Conservation (phyloP, 208 protist genomes). For the Trypanosoma melophagium region DNA sequence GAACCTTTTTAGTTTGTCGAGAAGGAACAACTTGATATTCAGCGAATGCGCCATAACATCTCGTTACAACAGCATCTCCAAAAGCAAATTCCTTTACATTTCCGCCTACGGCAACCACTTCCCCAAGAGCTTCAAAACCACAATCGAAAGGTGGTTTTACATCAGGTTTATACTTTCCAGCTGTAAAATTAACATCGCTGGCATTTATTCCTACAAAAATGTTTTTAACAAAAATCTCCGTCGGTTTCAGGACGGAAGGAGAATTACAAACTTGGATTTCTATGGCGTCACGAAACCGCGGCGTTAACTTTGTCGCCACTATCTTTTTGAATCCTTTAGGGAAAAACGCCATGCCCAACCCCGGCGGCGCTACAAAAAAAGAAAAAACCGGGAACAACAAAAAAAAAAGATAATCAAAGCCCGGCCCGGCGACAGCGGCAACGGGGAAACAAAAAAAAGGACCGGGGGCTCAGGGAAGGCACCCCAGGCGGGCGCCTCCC, state of each 20-base stretch:
- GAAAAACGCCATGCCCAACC: not conserved
- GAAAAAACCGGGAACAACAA: not conserved
- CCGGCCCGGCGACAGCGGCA: no score
- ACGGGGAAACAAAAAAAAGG: not conserved
- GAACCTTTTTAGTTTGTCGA: slow-evolving; percentile 32
- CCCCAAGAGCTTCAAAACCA: slow-evolving; percentile 84
- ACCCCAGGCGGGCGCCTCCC: not conserved
- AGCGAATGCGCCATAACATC: slow-evolving; percentile 73
- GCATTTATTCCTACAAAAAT: slow-evolving; percentile 85
- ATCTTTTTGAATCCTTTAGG: slow-evolving; percentile 42
- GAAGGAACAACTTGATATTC: slow-evolving; percentile 56
- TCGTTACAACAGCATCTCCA: slow-evolving; percentile 69
- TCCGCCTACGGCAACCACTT: slow-evolving; percentile 59
- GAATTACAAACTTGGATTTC: slow-evolving; percentile 39
- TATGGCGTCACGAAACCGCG: slow-evolving; percentile 63
- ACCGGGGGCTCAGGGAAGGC: not conserved
- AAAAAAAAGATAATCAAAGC: slow-evolving; percentile 6
- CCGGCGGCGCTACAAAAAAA: not conserved
- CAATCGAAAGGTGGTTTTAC: slow-evolving; percentile 80
- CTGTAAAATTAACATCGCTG: slow-evolving; percentile 89
- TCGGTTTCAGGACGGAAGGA: slow-evolving; percentile 46
- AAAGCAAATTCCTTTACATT: slow-evolving; percentile 42
- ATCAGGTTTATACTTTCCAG: slow-evolving; percentile 75
- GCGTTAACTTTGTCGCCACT: slow-evolving; percentile 60
- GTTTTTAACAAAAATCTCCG: slow-evolving; percentile 76